Base-by-base conservation (phyloP, 805 yeast genomes). In the Groenewaldozyma tartarivorans region DNA sequence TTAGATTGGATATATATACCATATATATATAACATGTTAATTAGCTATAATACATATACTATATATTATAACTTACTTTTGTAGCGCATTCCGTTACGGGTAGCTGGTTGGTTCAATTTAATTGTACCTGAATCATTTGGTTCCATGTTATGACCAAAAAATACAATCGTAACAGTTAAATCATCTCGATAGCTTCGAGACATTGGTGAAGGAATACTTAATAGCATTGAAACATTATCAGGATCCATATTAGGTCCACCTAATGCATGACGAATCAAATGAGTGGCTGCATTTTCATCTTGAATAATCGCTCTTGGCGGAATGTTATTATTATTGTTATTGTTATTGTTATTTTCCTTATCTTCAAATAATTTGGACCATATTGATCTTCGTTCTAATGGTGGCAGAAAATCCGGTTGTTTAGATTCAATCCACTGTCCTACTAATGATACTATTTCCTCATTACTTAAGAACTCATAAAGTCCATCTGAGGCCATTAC, bases 401-500 rank as follows among this genome's bases (percentile, higher is more conserved):
- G 35, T 13, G 41, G n/a, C 2, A 40, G 27, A 15, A 36, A 41
- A 20, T 47, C 49, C 3, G 53, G 53, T 18, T 77, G 72, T 52
- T 81, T 77, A 45, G 73, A 71, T 52, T 84, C 86, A 75, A 86
- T 77, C 98, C 98, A 92, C 57, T 81, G 81, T 15, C 85, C 92
- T 20, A 92, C 98, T 35, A 92, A 68, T 3, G 88, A 87, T 13
- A 87, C 90, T 41, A 90, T 86, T 57, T 92, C 96, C 55, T 86
- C 96, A 60, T 88, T 88, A 17, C 90, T 75, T 42, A 92, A 69
- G 75, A 90, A 73, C 60, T 92, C 98, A 61, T 80, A 92, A 39
- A 92, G 67, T 0, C 98, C 98, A 63, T 92, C 98, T 17, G 94
- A 79, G 0, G 90, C 98, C 74, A 92, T 68, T 24, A 92, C 95